A percentile compares a stretch with the other conserved stretches of the same genome.
Conservation (phyloP, 768 basidiomycete genomes). For the Calocybe gangraenosa region DNA sequence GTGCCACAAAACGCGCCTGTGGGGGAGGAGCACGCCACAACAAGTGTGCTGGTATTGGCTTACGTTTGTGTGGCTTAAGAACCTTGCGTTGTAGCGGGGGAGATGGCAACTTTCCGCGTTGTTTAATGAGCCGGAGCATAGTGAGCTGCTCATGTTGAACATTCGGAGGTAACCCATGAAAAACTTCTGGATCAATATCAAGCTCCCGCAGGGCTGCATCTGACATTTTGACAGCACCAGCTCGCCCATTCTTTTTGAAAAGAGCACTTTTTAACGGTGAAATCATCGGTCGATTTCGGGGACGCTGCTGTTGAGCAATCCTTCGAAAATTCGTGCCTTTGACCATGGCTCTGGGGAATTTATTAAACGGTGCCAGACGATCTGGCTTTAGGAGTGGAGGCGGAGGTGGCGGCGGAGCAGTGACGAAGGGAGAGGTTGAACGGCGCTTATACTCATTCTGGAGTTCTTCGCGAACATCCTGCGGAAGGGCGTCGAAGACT, state of each 20-base stretch:
- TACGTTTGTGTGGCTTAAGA: conserved; percentile 48
- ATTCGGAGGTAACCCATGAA: conserved; percentile 54
- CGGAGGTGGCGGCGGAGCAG: conserved; percentile 10
- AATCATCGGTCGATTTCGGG: conserved; percentile 39
- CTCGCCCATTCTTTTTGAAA: conserved; percentile 26
- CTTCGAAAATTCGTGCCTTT: conserved; percentile 47
- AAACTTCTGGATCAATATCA: conserved; percentile 73
- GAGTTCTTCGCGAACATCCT: conserved; percentile 64
- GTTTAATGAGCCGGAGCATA: conserved; percentile 48
- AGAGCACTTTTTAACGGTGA: conserved; percentile 29
- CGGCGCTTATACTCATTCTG: conserved; percentile 63
- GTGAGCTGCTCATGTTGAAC: conserved; percentile 74
- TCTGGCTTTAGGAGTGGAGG: conserved; percentile 7
- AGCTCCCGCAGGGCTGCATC: conserved; percentile 58
- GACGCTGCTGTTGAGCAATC: conserved; percentile 62
- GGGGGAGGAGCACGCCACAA: conserved; percentile 51
- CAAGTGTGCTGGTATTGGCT: conserved; percentile 34
- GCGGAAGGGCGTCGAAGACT: conserved; percentile 68
- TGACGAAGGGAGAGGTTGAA: conserved; percentile 44
- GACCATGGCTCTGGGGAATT: conserved; percentile 27
- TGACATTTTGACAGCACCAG: conserved; percentile 38
- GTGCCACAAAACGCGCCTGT: conserved; percentile 44
- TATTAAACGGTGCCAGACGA: conserved; percentile 18
- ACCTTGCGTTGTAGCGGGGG: conserved; percentile 42
- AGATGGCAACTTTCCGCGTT: conserved; percentile 35